These are phyloP conservation scores for Angophora floribunda DNA, from an alignment of 345 rosid species.

Conservation along the genomic window DNA sequence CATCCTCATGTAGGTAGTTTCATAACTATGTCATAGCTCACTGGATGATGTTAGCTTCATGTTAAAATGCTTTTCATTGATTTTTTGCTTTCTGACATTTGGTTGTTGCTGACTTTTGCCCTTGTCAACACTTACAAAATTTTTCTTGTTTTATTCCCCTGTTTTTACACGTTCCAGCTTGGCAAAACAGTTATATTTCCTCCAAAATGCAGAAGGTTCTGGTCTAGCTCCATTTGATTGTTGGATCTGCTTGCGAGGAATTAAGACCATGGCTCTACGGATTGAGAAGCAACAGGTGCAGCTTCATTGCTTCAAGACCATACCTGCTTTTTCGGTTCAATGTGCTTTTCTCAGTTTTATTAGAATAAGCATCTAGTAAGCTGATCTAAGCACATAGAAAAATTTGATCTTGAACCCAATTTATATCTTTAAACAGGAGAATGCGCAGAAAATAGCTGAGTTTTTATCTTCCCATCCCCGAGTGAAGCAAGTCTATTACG, in stretches of 20 bases:
- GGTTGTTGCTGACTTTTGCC: not conserved
- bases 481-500: conserved; percentile 79
- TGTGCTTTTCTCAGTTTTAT: not conserved
- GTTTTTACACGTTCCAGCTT: conserved; percentile 29
- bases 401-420: not conserved
- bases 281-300: conserved; percentile 91
- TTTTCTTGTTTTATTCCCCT: not conserved
- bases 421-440: conserved; percentile 35
- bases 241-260: conserved; percentile 89
- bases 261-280: conserved; percentile 91
- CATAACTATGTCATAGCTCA: not conserved
- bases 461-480: conserved; percentile 72
- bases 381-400: not conserved
- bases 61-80: not conserved
- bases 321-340: not conserved
- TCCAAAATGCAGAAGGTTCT: conserved; percentile 94
- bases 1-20: not conserved
- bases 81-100: not conserved
- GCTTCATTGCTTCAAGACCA: not conserved
- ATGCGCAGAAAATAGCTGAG: conserved; percentile 81
- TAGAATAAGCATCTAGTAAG: not conserved
- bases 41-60: not conserved
- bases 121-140: not conserved
- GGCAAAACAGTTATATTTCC: conserved; percentile 76
- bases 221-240: conserved; percentile 97